Evolutionary conservation across 2,329 filamentous ascomycete species (phyloP), one percentile per base, ranked within the genome.

Genomic region (Cercospora brassicicola): DNA sequence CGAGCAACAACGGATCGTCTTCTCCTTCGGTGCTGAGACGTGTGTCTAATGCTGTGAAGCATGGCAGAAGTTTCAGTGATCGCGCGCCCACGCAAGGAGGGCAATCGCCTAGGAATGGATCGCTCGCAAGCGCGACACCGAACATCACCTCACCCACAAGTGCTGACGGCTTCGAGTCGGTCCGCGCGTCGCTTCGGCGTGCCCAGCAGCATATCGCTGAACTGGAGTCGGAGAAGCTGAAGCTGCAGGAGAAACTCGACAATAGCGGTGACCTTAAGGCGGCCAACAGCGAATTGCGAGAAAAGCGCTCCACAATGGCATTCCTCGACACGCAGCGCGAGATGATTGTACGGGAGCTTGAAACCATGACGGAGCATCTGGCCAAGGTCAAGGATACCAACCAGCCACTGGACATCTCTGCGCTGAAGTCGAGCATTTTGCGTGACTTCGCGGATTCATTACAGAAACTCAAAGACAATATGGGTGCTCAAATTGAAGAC

Each of bases 291-390:
- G 94, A 94, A 77, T 83, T 98, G 26, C 86, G 91, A 39, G 94
- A 98, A 80, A 98, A 98, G 83, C 87, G 95, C 67, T 97, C 96
- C 75, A 98, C 95, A 0, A 95, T 99, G 78, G 94, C 94, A 6
- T 91, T 96, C 18, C 84, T 98, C 62, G 94, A 98, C 78, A 94
- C 94, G 0, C 93, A 97, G 80, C 93, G 93, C 61, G 94, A 98
- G 80, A 94, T 98, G 79, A 94, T 97, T 81, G 92, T 98, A 75
- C 90, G 92, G 48, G 93, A 98, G 79, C 84, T 98, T 18, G 93
- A 96, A 76, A 90, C 94, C 42, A 87, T 97, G 75, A 94, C 93
- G 3, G 92, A 94, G 56, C 94, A 95, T 77, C 89, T 97, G 20
- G 91, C 94, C 77, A 88, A 88, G 62, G 93, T 93, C 64, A 97